Base-by-base conservation (phyloP, 352 stramenopile genomes). In the Phytophthora pisi region DNA sequence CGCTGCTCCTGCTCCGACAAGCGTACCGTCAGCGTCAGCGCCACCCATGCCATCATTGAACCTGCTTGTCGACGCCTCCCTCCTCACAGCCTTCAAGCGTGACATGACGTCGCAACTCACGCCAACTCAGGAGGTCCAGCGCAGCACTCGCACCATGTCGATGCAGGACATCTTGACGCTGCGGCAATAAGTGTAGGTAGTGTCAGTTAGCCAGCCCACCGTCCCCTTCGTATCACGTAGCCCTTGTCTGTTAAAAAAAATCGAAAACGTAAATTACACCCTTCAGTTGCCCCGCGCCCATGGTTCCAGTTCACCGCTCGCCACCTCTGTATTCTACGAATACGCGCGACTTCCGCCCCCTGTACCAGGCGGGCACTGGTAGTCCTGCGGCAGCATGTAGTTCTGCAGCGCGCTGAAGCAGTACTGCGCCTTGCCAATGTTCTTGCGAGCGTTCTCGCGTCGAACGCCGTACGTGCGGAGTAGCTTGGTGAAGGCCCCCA, bases 361-460 rank as follows among this genome's bases (percentile, higher is more conserved):
- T 51, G 87, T 95, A 23, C 87, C 87, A n/a, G 87, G 87, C 4
- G 87, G 87, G 51, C 87, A 95, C 66, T 93, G 77, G 54, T 93
- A 93, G 51, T 89, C 88, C 15, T 71, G 65, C 1, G 88, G 88
- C 5, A 95, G 73, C 79, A 95, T 79, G 55, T 91, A 95, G 64
- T 93, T 93, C 61, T 95, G 88, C 59, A 92, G 55, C 18, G 84
- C 77, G 34, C 77, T 92, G 67, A 95, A 95, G 54, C 84, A 92
- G 63, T 94, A 95, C 68, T 95, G 86, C 9, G 86, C 86, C 56
- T 85, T 89, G 20, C 88, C 88, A 63, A 94, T 95, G 64, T 95
- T 95, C 66, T 95, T 95, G n/a, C 85, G 78, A 20, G 88, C 88
- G 53, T 95, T 95, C 57, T 95, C 88, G 18, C 85, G 82, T 24